Evolutionary conservation across 441 rosid species (phyloP).

Genomic region (Adansonia rubrostipa): DNA sequence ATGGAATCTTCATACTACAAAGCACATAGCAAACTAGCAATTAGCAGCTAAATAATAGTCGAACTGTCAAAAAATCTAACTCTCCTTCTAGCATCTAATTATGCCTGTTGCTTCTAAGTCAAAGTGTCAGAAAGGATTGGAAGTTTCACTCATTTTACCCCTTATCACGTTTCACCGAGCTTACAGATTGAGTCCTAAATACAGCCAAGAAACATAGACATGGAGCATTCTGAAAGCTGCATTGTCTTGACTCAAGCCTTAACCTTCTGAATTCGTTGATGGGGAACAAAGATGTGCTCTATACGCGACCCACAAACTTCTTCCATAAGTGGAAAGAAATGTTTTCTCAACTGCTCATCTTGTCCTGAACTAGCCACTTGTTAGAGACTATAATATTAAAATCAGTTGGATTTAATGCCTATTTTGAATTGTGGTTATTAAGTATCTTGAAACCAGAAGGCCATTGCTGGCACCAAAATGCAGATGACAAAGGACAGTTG

Average conservation of each 20-base stretch:
- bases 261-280: conserved; percentile 5
- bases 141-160: not conserved
- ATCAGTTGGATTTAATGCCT: not conserved
- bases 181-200: conserved; percentile 1
- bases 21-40: not conserved
- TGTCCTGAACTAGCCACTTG: not conserved
- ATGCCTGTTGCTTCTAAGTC: not conserved
- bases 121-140: not conserved
- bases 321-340: not conserved
- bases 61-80: not conserved
- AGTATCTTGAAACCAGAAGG: not conserved
- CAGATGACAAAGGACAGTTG: not conserved
- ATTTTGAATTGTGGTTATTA: not conserved
- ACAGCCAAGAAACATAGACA: not conserved
- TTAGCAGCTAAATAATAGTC: not conserved
- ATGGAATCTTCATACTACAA: not conserved
- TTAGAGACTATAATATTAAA: not conserved
- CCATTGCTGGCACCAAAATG: not conserved
- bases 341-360: not conserved
- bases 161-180: not conserved
- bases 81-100: not conserved
- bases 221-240: not conserved
- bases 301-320: not conserved
- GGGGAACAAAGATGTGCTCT: not conserved
- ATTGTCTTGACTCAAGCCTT: not conserved